Base-by-base conservation (phyloP, 1,284 basidiomycete species). In the Leccinum pseudoinsigne region DNA sequence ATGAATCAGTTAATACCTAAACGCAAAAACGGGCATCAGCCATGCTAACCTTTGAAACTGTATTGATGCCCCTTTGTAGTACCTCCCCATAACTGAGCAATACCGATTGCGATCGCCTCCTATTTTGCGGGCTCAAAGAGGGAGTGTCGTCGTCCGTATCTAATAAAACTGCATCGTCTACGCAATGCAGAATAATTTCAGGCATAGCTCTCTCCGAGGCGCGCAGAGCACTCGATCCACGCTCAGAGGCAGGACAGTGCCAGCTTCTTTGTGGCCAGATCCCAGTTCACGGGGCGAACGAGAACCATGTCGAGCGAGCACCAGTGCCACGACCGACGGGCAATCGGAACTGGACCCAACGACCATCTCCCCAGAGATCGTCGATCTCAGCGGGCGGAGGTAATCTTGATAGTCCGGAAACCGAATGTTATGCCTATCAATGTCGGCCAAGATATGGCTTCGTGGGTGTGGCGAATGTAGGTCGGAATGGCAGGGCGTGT, bases 41-140 rank as follows among this genome's bases (percentile, higher is more conserved):
- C 31, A 34, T 34, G 31, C 31, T 34, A 34, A 11, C 31, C 31
- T 34, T 34, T 34, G 31, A 34, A 34, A 34, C 31, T 34, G 31
- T 34, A 34, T 34, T 34, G 31, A 34, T 34, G 31, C 31, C 31
- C 31, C 31, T 34, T 34, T 34, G 31, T 34, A 34, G 31, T 34
- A 34, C 31, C 31, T 34, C 31, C 31, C 31, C 31, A 34, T 34
- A 34, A 34, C 31, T 34, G 31, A 34, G 31, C 31, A 34, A 34
- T 34, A 34, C 31, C 31, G 63, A 91, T 83, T 2, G 89, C 89
- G 57, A 90, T 84, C 3, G 86, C 81, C 58, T 86, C 84, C 64
- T 82, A 80, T 60, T 78, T 75, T 3, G 62, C 57, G 23, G 34
- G 3, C 21, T 10, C 6, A 50, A 40, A 31, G 6, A 2, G 9